Conservation (phyloP, 257 asterid species). For the Gentiana macrophylla region DNA sequence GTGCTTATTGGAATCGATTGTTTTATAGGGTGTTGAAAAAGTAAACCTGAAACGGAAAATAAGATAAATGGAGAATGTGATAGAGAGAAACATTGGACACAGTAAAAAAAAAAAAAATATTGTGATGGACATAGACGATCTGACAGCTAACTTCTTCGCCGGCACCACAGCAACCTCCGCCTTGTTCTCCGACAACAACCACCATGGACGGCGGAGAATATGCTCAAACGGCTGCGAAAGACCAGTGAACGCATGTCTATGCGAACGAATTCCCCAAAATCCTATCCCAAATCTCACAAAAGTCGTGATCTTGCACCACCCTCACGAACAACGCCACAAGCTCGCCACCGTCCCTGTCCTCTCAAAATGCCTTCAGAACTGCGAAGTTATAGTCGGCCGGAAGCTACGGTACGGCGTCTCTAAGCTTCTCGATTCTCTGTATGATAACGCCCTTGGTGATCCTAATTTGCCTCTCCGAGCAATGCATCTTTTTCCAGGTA, state of each 20-base stretch:
- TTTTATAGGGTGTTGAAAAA: too few relatives aligned
- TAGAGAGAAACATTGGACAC: too few relatives aligned
- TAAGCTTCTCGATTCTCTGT: conserved; percentile 54
- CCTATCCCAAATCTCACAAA: conserved; percentile 48
- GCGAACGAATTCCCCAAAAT: conserved; percentile 45
- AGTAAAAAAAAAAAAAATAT: too few relatives aligned
- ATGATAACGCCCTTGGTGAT: conserved; percentile 33
- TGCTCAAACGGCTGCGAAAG: conserved; percentile 63
- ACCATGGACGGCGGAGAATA: conserved; percentile 30
- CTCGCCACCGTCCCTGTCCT: conserved; percentile 93
- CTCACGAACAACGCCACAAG: conserved; percentile 95
- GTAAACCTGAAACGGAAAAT: too few relatives aligned
- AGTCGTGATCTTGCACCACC: conserved; percentile 77
- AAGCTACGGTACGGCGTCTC: conserved; percentile 61
- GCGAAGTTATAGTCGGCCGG: conserved; percentile 70
- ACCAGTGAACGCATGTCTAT: conserved; percentile 64
- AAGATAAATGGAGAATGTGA: too few relatives aligned
- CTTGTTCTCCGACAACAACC: conserved; percentile 9
- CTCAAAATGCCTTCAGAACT: conserved; percentile 54
- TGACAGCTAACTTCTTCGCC: conserved; percentile 2
- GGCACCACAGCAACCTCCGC: neutral
- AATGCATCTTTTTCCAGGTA: conserved; percentile 75
- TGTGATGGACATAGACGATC: neutral
- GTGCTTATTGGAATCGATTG: too few relatives aligned
- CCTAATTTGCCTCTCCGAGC: conserved; percentile 35